These are phyloP conservation scores for Suhomyces pyralidae DNA, from an alignment of 805 yeast genomes.

Conservation along the genomic window DNA sequence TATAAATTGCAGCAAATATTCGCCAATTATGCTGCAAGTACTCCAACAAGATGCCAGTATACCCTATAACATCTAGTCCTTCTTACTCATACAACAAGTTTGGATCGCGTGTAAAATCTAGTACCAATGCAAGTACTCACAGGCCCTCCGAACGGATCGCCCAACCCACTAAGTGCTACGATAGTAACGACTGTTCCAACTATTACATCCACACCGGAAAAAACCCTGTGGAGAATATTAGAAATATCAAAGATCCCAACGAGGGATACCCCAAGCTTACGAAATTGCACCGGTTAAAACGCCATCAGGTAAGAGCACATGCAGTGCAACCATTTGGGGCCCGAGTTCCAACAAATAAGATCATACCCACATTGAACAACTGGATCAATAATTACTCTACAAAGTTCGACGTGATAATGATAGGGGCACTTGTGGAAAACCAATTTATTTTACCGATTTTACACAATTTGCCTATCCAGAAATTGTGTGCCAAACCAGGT, in stretches of 20 bases:
- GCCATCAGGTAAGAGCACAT: slow-evolving; percentile 49
- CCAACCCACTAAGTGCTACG: background rate
- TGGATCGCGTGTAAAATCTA: slow-evolving; percentile 8
- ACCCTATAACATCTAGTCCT: background rate
- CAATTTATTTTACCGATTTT: slow-evolving; percentile 64
- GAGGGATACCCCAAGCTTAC: slow-evolving; percentile 87
- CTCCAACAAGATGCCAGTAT: background rate
- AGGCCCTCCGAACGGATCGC: background rate
- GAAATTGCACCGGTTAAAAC: slow-evolving; percentile 62
- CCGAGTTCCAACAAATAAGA: slow-evolving; percentile 48
- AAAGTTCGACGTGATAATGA: slow-evolving; percentile 87
- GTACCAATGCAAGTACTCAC: background rate
- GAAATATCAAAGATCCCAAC: slow-evolving; percentile 63
- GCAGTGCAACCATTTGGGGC: slow-evolving; percentile 67
- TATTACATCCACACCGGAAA: slow-evolving; percentile 61
- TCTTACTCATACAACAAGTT: slow-evolving; percentile 18
- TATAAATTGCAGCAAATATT: background rate
- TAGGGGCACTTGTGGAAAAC: slow-evolving; percentile 78
- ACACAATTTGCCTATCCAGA: slow-evolving; percentile 64
- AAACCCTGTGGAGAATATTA: slow-evolving; percentile 60
- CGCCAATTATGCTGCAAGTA: background rate
- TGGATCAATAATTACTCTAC: slow-evolving; percentile 62
- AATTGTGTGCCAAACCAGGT: slow-evolving; percentile 79
- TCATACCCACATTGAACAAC: slow-evolving; percentile 52
- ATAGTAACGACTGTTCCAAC: slow-evolving; percentile 71